Base-by-base conservation (phyloP, 139 green algal genomes). In the Nannochloris sp. region DNA sequence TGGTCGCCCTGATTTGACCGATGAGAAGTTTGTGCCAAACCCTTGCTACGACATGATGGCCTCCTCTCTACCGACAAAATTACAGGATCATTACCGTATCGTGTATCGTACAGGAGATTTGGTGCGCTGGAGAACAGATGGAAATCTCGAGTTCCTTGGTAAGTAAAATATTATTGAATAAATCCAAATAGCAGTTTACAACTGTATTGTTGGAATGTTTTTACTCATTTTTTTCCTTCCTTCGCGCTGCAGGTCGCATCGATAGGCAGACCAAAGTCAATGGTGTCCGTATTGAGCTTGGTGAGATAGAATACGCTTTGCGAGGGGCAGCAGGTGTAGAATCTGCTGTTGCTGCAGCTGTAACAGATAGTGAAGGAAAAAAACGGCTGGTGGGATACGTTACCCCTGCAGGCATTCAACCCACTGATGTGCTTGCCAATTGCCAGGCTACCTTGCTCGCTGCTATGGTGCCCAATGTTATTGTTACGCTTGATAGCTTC, bases 261-360 rank as follows among this genome's bases (percentile, higher is more conserved):
- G 80, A 78, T 56, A 24, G 32, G 14, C 70, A 82, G 65, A 65
- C 84, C 25, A 85, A 87, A 67, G 45, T 87, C 15, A 67, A 75
- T 31, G 80, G 80, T 7, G 72, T 87, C 47, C 64, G 77, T 32
- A 81, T 87, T 34, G 80, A 87, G 67, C 53, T 87, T 61, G 68
- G 63, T 25, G 80, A 87, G 71, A 54, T 85, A 6, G 78, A 87
- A 46, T 34, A 66, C 9, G 65, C 48, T 19, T 38, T 34, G 13
- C 45, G n/a, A n/a, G n/a, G n/a, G n/a, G n/a, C n/a, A n/a, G n/a
- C n/a, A n/a, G n/a, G n/a, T n/a, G n/a, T n/a, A n/a, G n/a, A n/a
- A n/a, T n/a, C n/a, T n/a, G n/a, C n/a, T n/a, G n/a, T n/a, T n/a
- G n/a, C n/a, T n/a, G n/a, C n/a, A n/a, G n/a, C n/a, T n/a, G n/a